Evolutionary conservation across 768 basidiomycete species (phyloP).

Genomic region (Termitomyces sp.): DNA sequence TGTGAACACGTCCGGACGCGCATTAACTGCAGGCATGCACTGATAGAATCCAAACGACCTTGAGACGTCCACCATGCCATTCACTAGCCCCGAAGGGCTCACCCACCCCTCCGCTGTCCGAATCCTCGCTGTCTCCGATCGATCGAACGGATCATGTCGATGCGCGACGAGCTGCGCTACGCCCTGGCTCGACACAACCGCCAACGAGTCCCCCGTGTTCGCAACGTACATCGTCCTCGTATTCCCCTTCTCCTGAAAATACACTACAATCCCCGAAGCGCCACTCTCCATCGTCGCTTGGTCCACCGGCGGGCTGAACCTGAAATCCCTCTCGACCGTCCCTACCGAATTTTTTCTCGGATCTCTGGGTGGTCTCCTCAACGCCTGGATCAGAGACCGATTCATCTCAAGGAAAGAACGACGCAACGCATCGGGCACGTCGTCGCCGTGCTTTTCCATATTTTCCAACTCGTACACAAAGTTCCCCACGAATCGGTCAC

Average conservation of each 20-base stretch:
- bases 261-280: slow-evolving; percentile 82
- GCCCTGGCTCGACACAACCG: slow-evolving; percentile 78
- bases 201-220: slow-evolving; percentile 84
- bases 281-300: slow-evolving; percentile 58
- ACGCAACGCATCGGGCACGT: slow-evolving; percentile 70
- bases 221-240: slow-evolving; percentile 73
- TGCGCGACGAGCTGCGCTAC: slow-evolving; percentile 67
- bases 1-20: slow-evolving; percentile 70
- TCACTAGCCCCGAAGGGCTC: slow-evolving; percentile 83
- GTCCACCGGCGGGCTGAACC: slow-evolving; percentile 28
- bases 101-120: slow-evolving; percentile 92
- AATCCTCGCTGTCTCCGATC: slow-evolving; percentile 79
- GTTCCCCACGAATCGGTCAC: slow-evolving; percentile 67
- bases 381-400: slow-evolving; percentile 46
- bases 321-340: slow-evolving; percentile 36
- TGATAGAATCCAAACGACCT: slow-evolving; percentile 92
- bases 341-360: slow-evolving; percentile 69
- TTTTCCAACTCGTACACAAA: slow-evolving; percentile 51
- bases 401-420: slow-evolving; percentile 87
- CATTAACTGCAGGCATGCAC: slow-evolving; percentile 84
- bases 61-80: slow-evolving; percentile 89
- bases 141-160: slow-evolving; percentile 88
- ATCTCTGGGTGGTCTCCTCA: background rate
- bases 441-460: slow-evolving; percentile 36
- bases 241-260: slow-evolving; percentile 58